phyloP scores from a whole-genome alignment of 139 green algal species.

The Closterium sp. region DNA sequence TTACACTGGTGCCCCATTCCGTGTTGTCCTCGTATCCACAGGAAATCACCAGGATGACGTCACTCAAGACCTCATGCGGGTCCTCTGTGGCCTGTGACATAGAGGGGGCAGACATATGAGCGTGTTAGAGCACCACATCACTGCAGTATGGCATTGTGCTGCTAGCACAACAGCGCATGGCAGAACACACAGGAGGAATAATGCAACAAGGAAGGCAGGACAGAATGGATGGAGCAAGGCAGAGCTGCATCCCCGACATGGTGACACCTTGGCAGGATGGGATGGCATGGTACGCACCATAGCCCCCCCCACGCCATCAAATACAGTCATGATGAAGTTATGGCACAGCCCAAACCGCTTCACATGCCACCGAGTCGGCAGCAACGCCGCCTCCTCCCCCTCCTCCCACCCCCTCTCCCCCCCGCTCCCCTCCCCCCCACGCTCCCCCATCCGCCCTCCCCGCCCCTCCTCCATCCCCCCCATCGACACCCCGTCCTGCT shows the following conservation, averaged over 20 bases:
- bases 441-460: background rate
- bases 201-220: too few species aligned
- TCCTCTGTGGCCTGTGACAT: background rate
- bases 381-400: slow-evolving; percentile 2
- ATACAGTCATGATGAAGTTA: slow-evolving; percentile 24
- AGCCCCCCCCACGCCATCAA: background rate
- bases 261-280: too few species aligned
- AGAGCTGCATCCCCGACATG: background rate
- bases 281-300: background rate
- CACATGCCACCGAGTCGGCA: slow-evolving; percentile 10
- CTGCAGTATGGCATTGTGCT: background rate
- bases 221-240: too few species aligned
- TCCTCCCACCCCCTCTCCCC: background rate
- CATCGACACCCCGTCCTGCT: background rate
- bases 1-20: slow-evolving; percentile 35
- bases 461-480: background rate
- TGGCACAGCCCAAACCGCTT: slow-evolving; percentile 30
- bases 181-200: background rate
- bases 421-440: background rate
- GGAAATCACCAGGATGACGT: slow-evolving; percentile 39
- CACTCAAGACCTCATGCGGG: slow-evolving; percentile 22
- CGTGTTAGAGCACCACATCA: too few species aligned
- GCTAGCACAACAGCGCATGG: background rate
- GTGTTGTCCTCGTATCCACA: slow-evolving; percentile 41
- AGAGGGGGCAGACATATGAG: too few species aligned